These are phyloP conservation scores for Biscogniauxia mediterranea DNA, from an alignment of 2,329 filamentous ascomycete genomes.

Conservation along the genomic window DNA sequence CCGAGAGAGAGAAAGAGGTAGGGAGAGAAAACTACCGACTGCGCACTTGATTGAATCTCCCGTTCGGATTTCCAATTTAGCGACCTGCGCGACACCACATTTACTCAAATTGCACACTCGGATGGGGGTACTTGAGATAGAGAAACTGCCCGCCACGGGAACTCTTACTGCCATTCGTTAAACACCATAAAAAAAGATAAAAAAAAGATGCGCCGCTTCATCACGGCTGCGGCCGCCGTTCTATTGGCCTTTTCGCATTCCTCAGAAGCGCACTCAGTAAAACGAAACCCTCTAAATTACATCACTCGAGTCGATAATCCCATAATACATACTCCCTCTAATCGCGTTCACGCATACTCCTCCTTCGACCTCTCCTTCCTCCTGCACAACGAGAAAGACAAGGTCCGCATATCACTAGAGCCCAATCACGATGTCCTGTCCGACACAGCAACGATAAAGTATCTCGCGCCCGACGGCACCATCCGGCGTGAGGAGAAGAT, in stretches of 20 bases:
- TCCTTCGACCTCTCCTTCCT: slow-evolving; percentile 83
- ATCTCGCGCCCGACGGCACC: slow-evolving; percentile 69
- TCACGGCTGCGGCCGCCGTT: slow-evolving; percentile 27
- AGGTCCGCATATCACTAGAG: slow-evolving; percentile 76
- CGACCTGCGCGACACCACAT: neutral
- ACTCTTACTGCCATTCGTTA: slow-evolving; percentile 10
- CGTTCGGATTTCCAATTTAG: neutral
- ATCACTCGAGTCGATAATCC: slow-evolving; percentile 72
- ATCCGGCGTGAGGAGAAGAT: slow-evolving; percentile 66
- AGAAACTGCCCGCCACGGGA: slow-evolving; percentile 22
- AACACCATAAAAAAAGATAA: too few species aligned
- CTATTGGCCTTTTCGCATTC: slow-evolving; percentile 32
- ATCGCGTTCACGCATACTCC: slow-evolving; percentile 76
- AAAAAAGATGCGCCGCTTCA: slow-evolving; percentile 29
- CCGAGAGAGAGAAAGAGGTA: too few species aligned
- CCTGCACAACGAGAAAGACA: slow-evolving; percentile 63
- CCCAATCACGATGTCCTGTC: slow-evolving; percentile 90
- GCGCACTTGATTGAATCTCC: neutral
- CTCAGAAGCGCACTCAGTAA: slow-evolving; percentile 63
- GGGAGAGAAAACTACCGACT: neutral
- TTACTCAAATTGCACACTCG: slow-evolving; percentile 9
- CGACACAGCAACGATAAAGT: slow-evolving; percentile 70
- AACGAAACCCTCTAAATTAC: slow-evolving; percentile 73
- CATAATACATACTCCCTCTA: slow-evolving; percentile 73
- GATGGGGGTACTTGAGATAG: slow-evolving; percentile 27